A percentile compares a stretch with the other conserved stretches of the same genome.
Evolutionary conservation across 768 basidiomycete genomes (phyloP).

Genomic region (Strobilomyces echinocephalus): DNA sequence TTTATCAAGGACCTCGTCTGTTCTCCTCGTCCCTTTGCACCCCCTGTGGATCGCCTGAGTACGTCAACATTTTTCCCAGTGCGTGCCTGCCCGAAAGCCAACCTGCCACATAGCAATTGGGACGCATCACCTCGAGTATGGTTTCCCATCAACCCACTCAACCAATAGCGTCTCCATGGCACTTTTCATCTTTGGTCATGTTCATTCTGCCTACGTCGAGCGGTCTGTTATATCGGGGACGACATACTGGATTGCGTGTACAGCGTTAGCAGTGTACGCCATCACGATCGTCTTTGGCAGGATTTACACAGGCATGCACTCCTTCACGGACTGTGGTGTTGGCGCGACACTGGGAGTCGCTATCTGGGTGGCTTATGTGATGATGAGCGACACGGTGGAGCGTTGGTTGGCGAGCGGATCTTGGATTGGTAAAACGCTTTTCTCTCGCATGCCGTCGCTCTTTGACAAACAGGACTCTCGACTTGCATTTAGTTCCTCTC

Average conservation of each 20-base stretch:
- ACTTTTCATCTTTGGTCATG: conserved; percentile 63
- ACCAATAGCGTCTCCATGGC: conserved; percentile 90
- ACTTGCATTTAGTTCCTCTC: conserved; percentile 45
- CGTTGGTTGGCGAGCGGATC: conserved; percentile 36
- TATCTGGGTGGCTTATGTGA: conserved; percentile 51
- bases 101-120: conserved; percentile 53
- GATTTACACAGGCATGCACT: conserved; percentile 87
- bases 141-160: conserved; percentile 94
- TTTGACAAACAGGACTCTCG: conserved; percentile 1
- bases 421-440: conserved; percentile 30
- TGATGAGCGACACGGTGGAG: conserved; percentile 38
- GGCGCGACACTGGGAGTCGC: conserved; percentile 61
- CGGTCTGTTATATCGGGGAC: conserved; percentile 40
- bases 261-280: conserved; percentile 52
- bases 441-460: conserved; percentile 18
- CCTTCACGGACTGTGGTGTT: conserved; percentile 65
- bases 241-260: conserved; percentile 39
- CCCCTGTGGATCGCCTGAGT: conserved; percentile 90
- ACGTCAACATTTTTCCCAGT: conserved; percentile 23
- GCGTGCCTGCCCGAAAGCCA: background rate
- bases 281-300: conserved; percentile 75
- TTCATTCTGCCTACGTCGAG: conserved; percentile 45
- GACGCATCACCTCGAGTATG: conserved; percentile 83
- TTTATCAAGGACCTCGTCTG: conserved; percentile 88
- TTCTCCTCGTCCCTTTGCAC: conserved; percentile 83